Base-by-base conservation (phyloP, 2,329 filamentous ascomycete genomes). In the Septoria linicola region DNA sequence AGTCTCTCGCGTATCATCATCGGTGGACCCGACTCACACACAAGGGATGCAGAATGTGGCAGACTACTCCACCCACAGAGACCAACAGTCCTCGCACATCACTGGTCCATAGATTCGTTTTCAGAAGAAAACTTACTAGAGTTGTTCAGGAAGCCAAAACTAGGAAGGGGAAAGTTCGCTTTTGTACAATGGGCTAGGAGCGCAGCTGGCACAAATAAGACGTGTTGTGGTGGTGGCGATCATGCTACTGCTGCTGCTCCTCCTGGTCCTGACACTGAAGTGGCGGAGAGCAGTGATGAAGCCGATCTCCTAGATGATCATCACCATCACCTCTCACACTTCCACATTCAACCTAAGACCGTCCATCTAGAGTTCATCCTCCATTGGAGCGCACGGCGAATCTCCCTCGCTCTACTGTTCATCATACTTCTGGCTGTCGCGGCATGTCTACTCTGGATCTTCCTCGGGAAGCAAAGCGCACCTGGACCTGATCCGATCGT, bases 101-200 rank as follows among this genome's bases (percentile, higher is more conserved):
- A 59, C 49, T 66, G 64, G 1, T 54, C 67, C 8, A 64, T 52
- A 36, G 63, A 70, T 48, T 63, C 65, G 0, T 73, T 73, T 52
- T 70, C 68, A 10, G 72, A 74, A 54, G 64, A 68, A 27, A 67
- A 68, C 20, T 61, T 75, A 13, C 54, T 72, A 44, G 58, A 61
- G 2, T 58, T 70, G 4, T 74, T 69, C 53, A 55, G 52, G 3
- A 40, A 62, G 0, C 73, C 72, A 0, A 49, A 41, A 4, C 52
- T 57, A 1, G 73, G 70, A 0, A 68, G 67, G 41, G 66, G 62
- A 6, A 59, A 68, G 32, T 74, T 71, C 46, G 71, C 68, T 8
- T 75, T 73, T 64, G 72, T 75, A 11, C 66, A 73, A 37, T 75
- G 72, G 72, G 72, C 69, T 4, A 64, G 70, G 39, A 63, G 70